A percentile compares a stretch with the other conserved stretches of the same genome.
These are phyloP conservation scores for Periconia digitata DNA, from an alignment of 2,329 filamentous ascomycete species.

Conservation along the genomic window DNA sequence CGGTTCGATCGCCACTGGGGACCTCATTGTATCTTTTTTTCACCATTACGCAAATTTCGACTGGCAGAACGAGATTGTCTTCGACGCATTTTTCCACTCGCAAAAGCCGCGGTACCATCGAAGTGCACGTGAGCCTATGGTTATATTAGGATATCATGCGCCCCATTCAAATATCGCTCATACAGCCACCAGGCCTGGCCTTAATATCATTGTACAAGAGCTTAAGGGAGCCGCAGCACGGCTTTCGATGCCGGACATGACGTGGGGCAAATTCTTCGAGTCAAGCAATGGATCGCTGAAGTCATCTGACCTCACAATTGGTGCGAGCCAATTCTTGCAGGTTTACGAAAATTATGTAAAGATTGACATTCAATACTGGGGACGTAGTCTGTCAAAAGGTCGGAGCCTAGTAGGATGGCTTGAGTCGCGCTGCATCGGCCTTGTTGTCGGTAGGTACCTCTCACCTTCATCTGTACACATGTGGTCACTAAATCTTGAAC, in stretches of 20 bases:
- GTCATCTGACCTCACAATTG: neutral
- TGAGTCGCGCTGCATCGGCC: constrained; percentile 60
- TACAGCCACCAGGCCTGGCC: constrained; percentile 56
- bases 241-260: constrained; percentile 35
- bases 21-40: constrained; percentile 64
- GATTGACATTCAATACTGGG: constrained; percentile 68
- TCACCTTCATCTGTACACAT: neutral
- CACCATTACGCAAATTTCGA: constrained; percentile 62
- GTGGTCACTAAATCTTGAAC: constrained; percentile 2
- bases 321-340: constrained; percentile 51
- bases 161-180: constrained; percentile 63
- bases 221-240: constrained; percentile 51
- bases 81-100: constrained; percentile 60
- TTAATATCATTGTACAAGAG: constrained; percentile 55
- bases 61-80: constrained; percentile 58
- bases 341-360: constrained; percentile 59
- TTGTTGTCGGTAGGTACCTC: constrained; percentile 58
- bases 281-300: neutral
- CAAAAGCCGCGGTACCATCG: constrained; percentile 52
- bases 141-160: constrained; percentile 63
- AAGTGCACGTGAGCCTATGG: constrained; percentile 61
- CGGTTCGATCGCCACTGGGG: constrained; percentile 47
- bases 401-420: constrained; percentile 64
- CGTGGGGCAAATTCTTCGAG: constrained; percentile 32
- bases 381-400: constrained; percentile 56